Evolutionary conservation across 768 basidiomycete species (phyloP).

Genomic region (Naganishia randhawae): DNA sequence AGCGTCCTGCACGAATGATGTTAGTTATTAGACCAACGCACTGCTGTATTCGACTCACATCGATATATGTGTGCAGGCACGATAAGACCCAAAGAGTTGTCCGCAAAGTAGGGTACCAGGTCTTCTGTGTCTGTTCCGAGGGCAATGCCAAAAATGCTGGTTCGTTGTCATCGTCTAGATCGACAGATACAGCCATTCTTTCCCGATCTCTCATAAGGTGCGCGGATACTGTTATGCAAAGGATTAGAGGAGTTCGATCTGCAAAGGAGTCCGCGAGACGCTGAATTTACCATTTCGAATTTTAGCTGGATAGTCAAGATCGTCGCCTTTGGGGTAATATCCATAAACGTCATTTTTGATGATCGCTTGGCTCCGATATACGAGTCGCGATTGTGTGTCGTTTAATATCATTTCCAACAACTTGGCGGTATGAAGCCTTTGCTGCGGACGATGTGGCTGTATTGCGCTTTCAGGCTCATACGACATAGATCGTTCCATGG

Average conservation of each 20-base stretch:
- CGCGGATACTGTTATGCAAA: slow-evolving; percentile 4
- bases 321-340: slow-evolving; percentile 66
- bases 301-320: slow-evolving; percentile 81
- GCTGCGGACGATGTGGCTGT: slow-evolving; percentile 50
- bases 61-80: slow-evolving; percentile 84
- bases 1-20: slow-evolving; percentile 63
- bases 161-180: slow-evolving; percentile 54
- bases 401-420: slow-evolving; percentile 85
- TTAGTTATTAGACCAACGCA: slow-evolving; percentile 10
- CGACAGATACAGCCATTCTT: slow-evolving; percentile 34
- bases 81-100: slow-evolving; percentile 88
- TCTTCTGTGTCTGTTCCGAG: slow-evolving; percentile 68
- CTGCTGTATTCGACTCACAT: slow-evolving; percentile 57
- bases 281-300: slow-evolving; percentile 59
- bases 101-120: slow-evolving; percentile 85
- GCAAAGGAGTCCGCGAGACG: neutral
- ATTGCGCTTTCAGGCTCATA: slow-evolving; percentile 21
- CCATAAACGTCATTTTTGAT: slow-evolving; percentile 83
- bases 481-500: slow-evolving; percentile 11
- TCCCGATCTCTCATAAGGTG: slow-evolving; percentile 23
- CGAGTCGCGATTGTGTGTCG: slow-evolving; percentile 89
- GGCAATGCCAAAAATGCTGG: slow-evolving; percentile 63
- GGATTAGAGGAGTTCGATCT: neutral
- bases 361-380: slow-evolving; percentile 91
- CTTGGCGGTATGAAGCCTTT: slow-evolving; percentile 70